Base-by-base conservation (phyloP, 2,329 filamentous ascomycete species). In the Fusarium nanum region DNA sequence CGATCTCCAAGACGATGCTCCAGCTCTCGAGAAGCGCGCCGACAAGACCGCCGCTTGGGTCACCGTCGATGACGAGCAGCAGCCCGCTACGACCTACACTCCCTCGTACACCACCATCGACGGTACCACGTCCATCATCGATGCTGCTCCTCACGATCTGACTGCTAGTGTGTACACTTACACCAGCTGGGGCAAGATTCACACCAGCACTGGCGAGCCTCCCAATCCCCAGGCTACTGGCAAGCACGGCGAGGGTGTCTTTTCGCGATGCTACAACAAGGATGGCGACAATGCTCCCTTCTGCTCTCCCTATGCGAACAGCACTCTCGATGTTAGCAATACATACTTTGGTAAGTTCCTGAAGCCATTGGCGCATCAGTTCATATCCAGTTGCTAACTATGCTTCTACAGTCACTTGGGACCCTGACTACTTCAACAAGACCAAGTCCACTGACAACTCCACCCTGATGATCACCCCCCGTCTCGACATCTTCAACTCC, bases 301-400 rank as follows among this genome's bases (percentile, higher is more conserved):
- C 70, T 89, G 87, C 75, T 76, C 79, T 16, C 87, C 87, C 1
- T 75, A 77, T 11, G 71, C 77, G 18, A 82, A 82, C 59, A 81
- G 81, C 56, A 80, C 80, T 11, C 76, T 88, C 25, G 81, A 81
- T 61, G 79, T 80, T 3, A 84, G 80, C 30, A 78, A 73, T 14
- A 86, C 81, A 0, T 88, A 88, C 76, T 88, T 87, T 69, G 78
- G 86, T 88, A 73, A 64, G 81, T 68, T 8, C 16, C n/a, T 20
- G 25, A 22, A 53, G 10, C 7, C 20, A 25, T 27, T 13, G 6
- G 37, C 37, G 13, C 8, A 20, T 48, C 28, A 32, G 12, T 34
- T 12, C 27, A 7, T 13, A 12, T 6, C 12, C 10, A 41, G 27
- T 34, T 41, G 20, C 55, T 67, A 56, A 62, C 45, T 42, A 14